Base-by-base conservation (phyloP, 345 rosid species). In the Brassica rapa region DNA sequence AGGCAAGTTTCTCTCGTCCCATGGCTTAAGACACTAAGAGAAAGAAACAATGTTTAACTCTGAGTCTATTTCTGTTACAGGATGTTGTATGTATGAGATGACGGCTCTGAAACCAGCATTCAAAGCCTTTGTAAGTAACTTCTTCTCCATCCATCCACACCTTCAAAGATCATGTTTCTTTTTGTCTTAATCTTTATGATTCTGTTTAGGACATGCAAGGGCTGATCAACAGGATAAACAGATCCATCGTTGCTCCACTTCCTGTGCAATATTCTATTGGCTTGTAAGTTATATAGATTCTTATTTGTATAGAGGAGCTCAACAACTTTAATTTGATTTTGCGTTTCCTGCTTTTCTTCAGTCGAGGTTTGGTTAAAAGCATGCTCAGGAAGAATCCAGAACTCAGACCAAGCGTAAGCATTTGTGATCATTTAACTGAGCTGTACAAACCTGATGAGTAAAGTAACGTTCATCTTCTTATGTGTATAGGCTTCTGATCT, bases 341-440 rank as follows among this genome's bases (percentile, higher is more conserved):
- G 49, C 11, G 14, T 43, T 43, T 7, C 51, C 4, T 43, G 49
- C 49, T 49, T 9, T 39, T n/a, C 56, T 70, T 70, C 91, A 94
- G 98, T 67, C 98, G 98, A 62, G 74, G 90, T 80, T 95, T 94
- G 73, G 90, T 94, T 70, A 94, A 91, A 83, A 92, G 91, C 90
- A 92, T 92, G 98, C 91, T 94, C 87, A 91, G 98, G 86, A 94
- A 92, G 87, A 92, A 94, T 81, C 98, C 98, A 27, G 97, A 94
- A 82, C 92, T 94, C 62, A 83, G 98, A 84, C 97, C 98, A 83
- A 89, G 86, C 80, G 98, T 94, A 92, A 59, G 95, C 66, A 55
- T 80, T 64, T 63, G 46, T 65, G 72, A 37, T 69, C 55, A 64
- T 55, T 7, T 15, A 55, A 23, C 27, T 9, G 43, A 68, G 49